Base-by-base conservation (phyloP, 129 eudicot genomes). In the Lonicera japonica region DNA sequence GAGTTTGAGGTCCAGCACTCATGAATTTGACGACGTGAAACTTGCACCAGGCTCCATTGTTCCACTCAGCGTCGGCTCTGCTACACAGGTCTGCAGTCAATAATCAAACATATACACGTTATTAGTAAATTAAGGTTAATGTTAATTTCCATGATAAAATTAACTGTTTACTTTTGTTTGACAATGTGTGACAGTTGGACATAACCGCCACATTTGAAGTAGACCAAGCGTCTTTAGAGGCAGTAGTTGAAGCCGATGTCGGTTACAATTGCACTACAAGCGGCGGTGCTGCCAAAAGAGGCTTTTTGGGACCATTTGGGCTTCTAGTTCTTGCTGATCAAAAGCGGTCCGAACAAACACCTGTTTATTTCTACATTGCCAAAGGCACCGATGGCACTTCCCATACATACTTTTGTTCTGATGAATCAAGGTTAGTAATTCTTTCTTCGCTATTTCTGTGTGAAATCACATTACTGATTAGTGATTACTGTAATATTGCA, bases 231-330 rank as follows among this genome's bases (percentile, higher is more conserved):
- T 63, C 84, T 15, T n/a, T 77, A 5, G 73, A 87, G 45, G 66
- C 66, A 0, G 52, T 70, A 25, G 19, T 71, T 0, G 86, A 75
- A 63, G 82, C 81, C 0, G 84, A 82, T 14, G 82, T 50, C 53
- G 80, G 85, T 25, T 85, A 80, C 81, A 86, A 74, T 61, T 92
- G 98, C 85, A 75, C 81, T 9, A 79, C 77, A 5, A 81, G 91
- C 20, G 85, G 77, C 10, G 96, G 96, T 43, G 74, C 88, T 25
- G 67, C 86, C 1, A 56, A 81, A 1, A 73, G 96, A 46, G 96
- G 96, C 20, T 61, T 39, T 18, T 78, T 84, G 48, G 98, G 98
- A 47, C 98, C 98, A 5, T 92, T 92, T 59, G 98, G 98, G 5
- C 58, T 92, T 8, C 20, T 88, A 22, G 96, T 92, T 66, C 76